These are phyloP conservation scores for Hydrangea macrophylla DNA, from an alignment of 148 eudicot species.

Conservation along the genomic window DNA sequence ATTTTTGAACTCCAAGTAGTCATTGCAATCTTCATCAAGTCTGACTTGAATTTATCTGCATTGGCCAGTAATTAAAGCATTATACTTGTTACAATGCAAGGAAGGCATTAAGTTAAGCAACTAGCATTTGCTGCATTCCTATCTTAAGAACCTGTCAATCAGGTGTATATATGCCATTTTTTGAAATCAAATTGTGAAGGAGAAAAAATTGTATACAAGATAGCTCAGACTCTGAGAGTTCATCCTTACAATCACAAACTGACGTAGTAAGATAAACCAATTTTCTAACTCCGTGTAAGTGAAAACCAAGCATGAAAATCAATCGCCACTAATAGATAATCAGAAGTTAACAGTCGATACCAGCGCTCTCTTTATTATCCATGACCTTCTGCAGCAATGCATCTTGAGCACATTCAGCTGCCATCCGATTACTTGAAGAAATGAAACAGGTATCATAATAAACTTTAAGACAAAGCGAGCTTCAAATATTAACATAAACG, in stretches of 20 bases:
- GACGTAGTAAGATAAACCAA: too few relatives aligned
- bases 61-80: constrained; percentile 10
- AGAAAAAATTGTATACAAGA: background rate
- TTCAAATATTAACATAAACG: background rate
- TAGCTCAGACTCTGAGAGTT: background rate
- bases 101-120: too few relatives aligned
- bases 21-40: constrained; percentile 96
- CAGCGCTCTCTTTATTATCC: constrained; percentile 83
- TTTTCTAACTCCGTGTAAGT: too few relatives aligned
- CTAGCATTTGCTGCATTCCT: too few relatives aligned
- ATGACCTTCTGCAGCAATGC: constrained; percentile 77
- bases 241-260: too few relatives aligned
- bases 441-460: background rate
- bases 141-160: too few relatives aligned
- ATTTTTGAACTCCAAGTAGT: constrained; percentile 98
- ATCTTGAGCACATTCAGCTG: constrained; percentile 87
- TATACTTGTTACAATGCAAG: background rate
- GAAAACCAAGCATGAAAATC: background rate
- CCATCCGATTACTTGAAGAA: constrained; percentile 85
- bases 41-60: constrained; percentile 89
- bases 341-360: constrained; percentile 25
- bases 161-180: too few relatives aligned
- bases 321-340: background rate
- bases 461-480: background rate
- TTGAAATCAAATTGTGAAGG: too few relatives aligned